A percentile compares a stretch with the other conserved stretches of the same genome.
These are phyloP conservation scores for Hygrophila difformis DNA, from an alignment of 257 asterid species.

Conservation along the genomic window DNA sequence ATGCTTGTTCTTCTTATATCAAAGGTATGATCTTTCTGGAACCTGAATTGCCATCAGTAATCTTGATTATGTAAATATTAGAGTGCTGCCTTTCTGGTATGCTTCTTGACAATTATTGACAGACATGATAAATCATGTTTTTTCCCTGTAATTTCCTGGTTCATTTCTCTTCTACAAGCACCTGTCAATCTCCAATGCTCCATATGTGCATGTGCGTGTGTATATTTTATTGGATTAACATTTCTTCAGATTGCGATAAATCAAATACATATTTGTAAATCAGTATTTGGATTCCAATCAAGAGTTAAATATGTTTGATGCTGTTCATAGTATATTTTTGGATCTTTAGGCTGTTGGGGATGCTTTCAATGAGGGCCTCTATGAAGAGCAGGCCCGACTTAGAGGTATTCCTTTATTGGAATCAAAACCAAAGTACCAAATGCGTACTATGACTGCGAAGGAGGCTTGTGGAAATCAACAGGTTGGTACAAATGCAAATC, in stretches of 20 bases:
- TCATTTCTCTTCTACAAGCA: too few species aligned
- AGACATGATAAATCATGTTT: too few species aligned
- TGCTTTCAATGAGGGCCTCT: constrained; percentile 94
- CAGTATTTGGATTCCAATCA: too few species aligned
- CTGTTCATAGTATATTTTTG: constrained; percentile 4
- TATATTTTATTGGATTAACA: too few species aligned
- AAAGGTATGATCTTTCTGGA: constrained; percentile 39
- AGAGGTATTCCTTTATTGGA: constrained; percentile 86
- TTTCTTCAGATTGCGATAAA: too few species aligned
- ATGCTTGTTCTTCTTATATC: constrained; percentile 99
- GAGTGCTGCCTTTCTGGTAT: constrained; percentile 1
- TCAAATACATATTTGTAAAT: too few species aligned
- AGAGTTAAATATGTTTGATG: too few species aligned
- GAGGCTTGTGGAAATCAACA: constrained; percentile 88
- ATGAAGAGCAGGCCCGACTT: constrained; percentile 95
- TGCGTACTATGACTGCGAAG: constrained; percentile 87
- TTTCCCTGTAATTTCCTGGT: too few species aligned
- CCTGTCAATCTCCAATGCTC: too few species aligned
- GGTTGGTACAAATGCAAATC: constrained; percentile 34
- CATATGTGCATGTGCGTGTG: too few species aligned
- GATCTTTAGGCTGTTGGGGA: constrained; percentile 91
- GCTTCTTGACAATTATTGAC: too few species aligned
- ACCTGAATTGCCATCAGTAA: background rate
- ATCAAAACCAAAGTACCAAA: constrained; percentile 93
- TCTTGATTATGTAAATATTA: background rate